Conservation (phyloP, 495 filamentous ascomycete species). For the Apodospora peruviana region DNA sequence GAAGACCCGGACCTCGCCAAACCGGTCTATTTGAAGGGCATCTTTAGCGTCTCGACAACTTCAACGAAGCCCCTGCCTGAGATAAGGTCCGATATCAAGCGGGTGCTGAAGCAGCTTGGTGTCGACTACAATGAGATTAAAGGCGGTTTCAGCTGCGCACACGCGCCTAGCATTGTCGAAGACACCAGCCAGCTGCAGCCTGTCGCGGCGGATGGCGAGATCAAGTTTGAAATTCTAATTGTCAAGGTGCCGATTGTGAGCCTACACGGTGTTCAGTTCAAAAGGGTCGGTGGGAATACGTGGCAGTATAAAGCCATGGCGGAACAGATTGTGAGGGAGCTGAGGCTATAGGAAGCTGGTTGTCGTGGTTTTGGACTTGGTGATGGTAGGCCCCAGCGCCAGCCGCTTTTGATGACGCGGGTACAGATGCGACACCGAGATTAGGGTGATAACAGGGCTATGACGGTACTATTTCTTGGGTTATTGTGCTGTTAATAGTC, state of each 20-base stretch:
- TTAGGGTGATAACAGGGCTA: too few relatives aligned
- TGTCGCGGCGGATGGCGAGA: slow-evolving; percentile 51
- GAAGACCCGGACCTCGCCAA: slow-evolving; percentile 64
- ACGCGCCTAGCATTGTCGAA: slow-evolving; percentile 71
- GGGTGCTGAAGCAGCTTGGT: slow-evolving; percentile 79
- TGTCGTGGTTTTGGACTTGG: too few relatives aligned
- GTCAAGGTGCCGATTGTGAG: slow-evolving; percentile 95
- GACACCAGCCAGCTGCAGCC: slow-evolving; percentile 43
- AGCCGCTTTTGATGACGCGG: too few relatives aligned
- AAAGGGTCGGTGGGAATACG: slow-evolving; percentile 89
- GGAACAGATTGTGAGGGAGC: slow-evolving; percentile 82
- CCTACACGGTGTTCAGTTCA: slow-evolving; percentile 96
- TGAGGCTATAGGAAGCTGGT: slow-evolving; percentile 57
- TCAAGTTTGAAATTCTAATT: slow-evolving; percentile 94
- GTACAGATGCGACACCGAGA: too few relatives aligned
- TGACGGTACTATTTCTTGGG: too few relatives aligned
- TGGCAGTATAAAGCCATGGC: slow-evolving; percentile 99
- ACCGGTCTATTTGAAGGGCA: slow-evolving; percentile 92
- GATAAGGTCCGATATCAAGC: slow-evolving; percentile 87
- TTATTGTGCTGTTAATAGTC: too few relatives aligned
- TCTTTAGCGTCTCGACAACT: slow-evolving; percentile 96
- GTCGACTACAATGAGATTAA: slow-evolving; percentile 89
- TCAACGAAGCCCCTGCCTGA: slow-evolving; percentile 80
- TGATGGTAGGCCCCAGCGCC: too few relatives aligned
- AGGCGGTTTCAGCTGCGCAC: slow-evolving; percentile 85